phyloP scores from a whole-genome alignment of 441 rosid genomes.

The Mallotus japonicus region DNA sequence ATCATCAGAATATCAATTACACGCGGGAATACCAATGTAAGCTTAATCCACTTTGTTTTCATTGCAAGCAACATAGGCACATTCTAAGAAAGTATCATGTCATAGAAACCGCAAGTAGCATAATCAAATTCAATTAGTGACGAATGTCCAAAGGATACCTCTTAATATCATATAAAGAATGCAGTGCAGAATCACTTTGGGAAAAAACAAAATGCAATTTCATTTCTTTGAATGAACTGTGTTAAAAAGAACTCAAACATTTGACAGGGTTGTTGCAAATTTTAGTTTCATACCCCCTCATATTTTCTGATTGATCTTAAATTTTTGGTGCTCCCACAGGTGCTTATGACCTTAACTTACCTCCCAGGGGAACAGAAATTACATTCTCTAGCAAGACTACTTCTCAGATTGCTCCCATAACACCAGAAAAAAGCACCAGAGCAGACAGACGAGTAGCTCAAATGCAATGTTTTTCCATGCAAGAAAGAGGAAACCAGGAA shows the following conservation, averaged over 20 bases:
- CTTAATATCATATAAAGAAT: background rate
- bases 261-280: too few relatives aligned
- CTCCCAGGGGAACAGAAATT: conserved; percentile 26
- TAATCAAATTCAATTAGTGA: too few relatives aligned
- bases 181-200: background rate
- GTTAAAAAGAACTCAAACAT: background rate
- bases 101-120: too few relatives aligned
- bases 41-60: conserved; percentile 18
- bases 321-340: conserved; percentile 30
- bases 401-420: conserved; percentile 46
- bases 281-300: conserved; percentile 7
- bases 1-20: conserved; percentile 12
- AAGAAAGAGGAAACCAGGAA: conserved; percentile 27
- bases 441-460: conserved; percentile 26
- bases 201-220: background rate
- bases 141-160: background rate
- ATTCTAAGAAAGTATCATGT: too few relatives aligned
- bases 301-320: conserved; percentile 18
- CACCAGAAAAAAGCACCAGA: conserved; percentile 46
- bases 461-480: conserved; percentile 17
- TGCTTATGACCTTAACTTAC: conserved; percentile 39
- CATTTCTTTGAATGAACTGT: background rate
- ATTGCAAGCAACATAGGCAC: background rate
- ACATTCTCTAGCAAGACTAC: conserved; percentile 21
- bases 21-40: conserved; percentile 28